phyloP scores from a whole-genome alignment of 116 monocot genomes.

The Papilionanthe hybrid region DNA sequence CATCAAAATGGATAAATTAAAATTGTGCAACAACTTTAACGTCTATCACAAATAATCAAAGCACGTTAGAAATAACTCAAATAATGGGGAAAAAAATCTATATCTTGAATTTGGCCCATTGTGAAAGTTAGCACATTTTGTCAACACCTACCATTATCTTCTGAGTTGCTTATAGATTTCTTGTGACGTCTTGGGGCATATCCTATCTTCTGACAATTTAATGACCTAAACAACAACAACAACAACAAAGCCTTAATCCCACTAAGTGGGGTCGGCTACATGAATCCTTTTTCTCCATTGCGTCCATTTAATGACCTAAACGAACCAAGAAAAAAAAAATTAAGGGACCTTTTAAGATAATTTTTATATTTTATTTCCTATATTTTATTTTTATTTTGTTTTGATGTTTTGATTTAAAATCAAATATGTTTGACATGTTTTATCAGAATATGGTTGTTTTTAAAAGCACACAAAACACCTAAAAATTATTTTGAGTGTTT shows the following conservation, averaged over 20 bases:
- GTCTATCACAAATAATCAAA: neutral
- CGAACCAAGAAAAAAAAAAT: neutral
- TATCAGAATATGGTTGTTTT: too few species aligned
- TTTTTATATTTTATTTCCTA: too few species aligned
- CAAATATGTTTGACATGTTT: too few species aligned
- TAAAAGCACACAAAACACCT: too few species aligned
- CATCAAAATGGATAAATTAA: neutral
- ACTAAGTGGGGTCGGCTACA: too few species aligned
- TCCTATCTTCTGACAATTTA: constrained; percentile 40
- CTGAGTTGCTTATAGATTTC: constrained; percentile 12
- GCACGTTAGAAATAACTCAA: neutral
- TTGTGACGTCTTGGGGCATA: constrained; percentile 31
- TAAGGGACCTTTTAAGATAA: too few species aligned
- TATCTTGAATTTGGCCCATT: neutral
- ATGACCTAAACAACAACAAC: constrained; percentile 35
- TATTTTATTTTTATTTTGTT: too few species aligned
- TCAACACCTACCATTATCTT: constrained; percentile 1
- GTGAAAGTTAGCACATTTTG: neutral
- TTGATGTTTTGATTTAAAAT: too few species aligned
- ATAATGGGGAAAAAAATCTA: neutral
- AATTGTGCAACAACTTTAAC: neutral
- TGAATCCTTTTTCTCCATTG: too few species aligned
- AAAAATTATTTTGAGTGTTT: too few species aligned
- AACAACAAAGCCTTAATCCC: too few species aligned
- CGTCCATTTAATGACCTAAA: constrained; percentile 33